Evolutionary conservation across 208 protist species (phyloP), one percentile per base, ranked within the genome.

Genomic region (Trypanosoma congolense): DNA sequence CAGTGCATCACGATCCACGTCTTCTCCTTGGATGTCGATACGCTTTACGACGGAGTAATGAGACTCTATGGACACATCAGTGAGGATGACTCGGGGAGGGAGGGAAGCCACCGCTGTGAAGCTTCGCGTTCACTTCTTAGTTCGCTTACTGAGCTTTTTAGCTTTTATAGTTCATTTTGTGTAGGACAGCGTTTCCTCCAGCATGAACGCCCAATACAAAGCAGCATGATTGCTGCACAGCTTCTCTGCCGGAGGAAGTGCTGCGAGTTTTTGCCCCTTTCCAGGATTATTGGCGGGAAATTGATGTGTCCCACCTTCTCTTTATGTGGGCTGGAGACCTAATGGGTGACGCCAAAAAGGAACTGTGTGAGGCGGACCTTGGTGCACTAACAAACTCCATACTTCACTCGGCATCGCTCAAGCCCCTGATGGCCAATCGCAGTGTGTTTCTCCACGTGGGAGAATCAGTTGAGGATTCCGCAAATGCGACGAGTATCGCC

Each of bases 271-370:
- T 64, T 54, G 57, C 48, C 6, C 31, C 36, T 24, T 69, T 78
- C 56, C 50, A 65, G 38, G 77, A 64, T 41, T 93, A 87, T 63
- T 45, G 61, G 21, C 69, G 62, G 16, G 82, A 90, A 56, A 62
- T 82, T 3, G 86, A 93, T 47, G 67, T 83, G 16, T 81, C 86
- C 2, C 73, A 80, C 48, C 75, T 93, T 10, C 65, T 89, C 19
- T 65, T 74, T 22, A 52, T 81, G 8, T 56, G 76, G 51, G 47
- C 68, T 12, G 46, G 54, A 21, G 45, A 51, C 30, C 21, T 54
- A 2, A 43, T 19, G 8, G 29, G 36, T 47, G 4, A 19, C 10
- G 51, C 19, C 10, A 2, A 28, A 45, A 5, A 18, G 2, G 19
- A 19, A 30, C 51, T 33, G 18, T 42, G 55, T 42, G 28, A 41